Conservation (phyloP, 2,329 filamentous ascomycete species). For the Trematosphaeria pertusa region DNA sequence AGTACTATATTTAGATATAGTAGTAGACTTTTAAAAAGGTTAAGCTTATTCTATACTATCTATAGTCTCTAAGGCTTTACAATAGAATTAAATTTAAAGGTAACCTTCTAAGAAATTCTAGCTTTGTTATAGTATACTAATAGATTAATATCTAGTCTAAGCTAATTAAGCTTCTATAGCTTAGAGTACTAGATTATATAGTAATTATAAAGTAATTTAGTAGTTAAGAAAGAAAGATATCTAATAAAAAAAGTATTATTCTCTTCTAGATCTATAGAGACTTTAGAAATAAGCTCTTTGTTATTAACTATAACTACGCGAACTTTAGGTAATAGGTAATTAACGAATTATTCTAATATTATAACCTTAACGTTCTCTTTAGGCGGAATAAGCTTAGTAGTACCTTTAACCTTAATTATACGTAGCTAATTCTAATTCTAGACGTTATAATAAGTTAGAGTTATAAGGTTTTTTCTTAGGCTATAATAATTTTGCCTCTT, state of each 20-base stretch:
- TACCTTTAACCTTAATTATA: conserved; percentile 14
- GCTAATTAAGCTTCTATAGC: conserved; percentile 16
- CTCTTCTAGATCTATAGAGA: conserved; percentile 16
- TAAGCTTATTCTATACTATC: conserved; percentile 33
- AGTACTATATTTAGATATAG: conserved; percentile 38
- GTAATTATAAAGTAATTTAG: conserved; percentile 12
- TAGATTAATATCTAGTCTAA: conserved; percentile 15
- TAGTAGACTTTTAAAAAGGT: conserved; percentile 32
- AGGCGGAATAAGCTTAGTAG: conserved; percentile 16
- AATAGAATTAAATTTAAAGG: conserved; percentile 15
- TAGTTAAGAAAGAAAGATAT: conserved; percentile 14
- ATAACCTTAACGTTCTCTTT: conserved; percentile 11
- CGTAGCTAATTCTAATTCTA: conserved; percentile 16
- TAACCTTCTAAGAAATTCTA: conserved; percentile 9
- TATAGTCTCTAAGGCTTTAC: conserved; percentile 7
- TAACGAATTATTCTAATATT: conserved; percentile 13
- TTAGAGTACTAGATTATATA: conserved; percentile 15
- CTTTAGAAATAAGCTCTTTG: conserved; percentile 13
- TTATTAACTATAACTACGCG: conserved; percentile 13
- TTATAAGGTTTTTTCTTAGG: conserved; percentile 1
- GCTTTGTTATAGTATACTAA: conserved; percentile 12
- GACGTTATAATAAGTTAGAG: conserved; percentile 5
- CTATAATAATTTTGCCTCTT: not conserved
- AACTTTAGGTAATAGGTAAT: conserved; percentile 14
- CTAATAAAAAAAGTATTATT: conserved; percentile 12